Evolutionary conservation across 345 rosid genomes (phyloP), one percentile per base, ranked within the genome.

Genomic region (Hypericum perforatum): DNA sequence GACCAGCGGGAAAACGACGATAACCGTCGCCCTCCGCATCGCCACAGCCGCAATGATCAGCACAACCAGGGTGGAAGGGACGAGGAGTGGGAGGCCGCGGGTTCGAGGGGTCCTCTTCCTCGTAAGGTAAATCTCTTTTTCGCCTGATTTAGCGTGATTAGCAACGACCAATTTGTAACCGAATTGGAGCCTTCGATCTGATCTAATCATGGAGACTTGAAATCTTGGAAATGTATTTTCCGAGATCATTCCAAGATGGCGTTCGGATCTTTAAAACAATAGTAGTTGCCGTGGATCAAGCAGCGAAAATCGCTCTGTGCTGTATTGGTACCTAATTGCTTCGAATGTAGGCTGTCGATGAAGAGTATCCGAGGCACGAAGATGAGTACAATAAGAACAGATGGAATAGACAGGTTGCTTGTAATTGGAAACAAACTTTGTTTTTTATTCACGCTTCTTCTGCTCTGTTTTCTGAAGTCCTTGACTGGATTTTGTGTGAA

Each of bases 1-100:
- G 80, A 79, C 32, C 32, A 22, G 43, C 69, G 65, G 59, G 85
- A 74, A 41, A 48, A 49, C 12, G 66, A 40, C 29, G 70, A 62
- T 59, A 62, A 37, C 9, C 64, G 59, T 16, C 43, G 51, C 7
- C 39, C 50, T 37, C 14, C 50, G n/a, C n/a, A n/a, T 13, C 10
- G 38, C 8, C 10, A 38, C n/a, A 13, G 46, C 58, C 62, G 49
- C 14, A 52, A 61, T 5, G 16, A 50, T 45, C 43, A 62, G 36
- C 45, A 70, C 72, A 67, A 54, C 37, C 49, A 69, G 63, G 60
- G 54, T 39, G 64, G 47, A 3, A 58, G 46, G 39, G 45, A 44
- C 4, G 68, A 67, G 22, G 63, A 49, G 11, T 64, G 65, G 71
- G 64, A 53, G 63, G 39, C 7, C 11, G 54, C 57, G 37, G 65